These are phyloP conservation scores for Erythrobasidium yunnanense DNA, from an alignment of 768 basidiomycete species.

Conservation along the genomic window DNA sequence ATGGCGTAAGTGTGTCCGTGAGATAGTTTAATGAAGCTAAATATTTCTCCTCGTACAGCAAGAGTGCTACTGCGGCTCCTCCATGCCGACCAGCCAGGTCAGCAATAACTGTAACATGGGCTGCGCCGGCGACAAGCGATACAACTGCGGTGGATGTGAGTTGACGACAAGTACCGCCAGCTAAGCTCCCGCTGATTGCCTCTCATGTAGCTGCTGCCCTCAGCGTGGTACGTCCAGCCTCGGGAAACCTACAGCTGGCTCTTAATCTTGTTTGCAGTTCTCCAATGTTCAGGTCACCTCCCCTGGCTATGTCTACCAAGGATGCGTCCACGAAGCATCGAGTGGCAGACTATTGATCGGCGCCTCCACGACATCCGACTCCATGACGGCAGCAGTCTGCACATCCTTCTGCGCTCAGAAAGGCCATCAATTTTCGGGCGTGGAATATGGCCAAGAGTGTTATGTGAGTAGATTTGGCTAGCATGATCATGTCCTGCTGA, in stretches of 20 bases:
- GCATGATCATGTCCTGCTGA: background rate
- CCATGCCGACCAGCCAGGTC: background rate
- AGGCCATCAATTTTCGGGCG: background rate
- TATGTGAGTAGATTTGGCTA: background rate
- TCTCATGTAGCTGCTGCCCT: background rate
- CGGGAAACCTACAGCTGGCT: too few relatives aligned
- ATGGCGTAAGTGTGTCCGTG: background rate
- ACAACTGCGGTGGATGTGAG: background rate
- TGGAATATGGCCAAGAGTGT: conserved; percentile 13
- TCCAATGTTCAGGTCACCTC: background rate
- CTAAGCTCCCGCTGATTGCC: background rate
- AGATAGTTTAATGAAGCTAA: background rate
- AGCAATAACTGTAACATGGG: background rate
- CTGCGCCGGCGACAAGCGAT: background rate
- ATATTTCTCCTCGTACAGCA: background rate
- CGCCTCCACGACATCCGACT: background rate
- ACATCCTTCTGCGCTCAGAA: background rate
- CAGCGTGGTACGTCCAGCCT: background rate
- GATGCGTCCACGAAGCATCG: conserved; percentile 12
- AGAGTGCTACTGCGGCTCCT: background rate
- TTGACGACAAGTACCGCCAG: background rate
- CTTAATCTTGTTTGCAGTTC: too few relatives aligned
- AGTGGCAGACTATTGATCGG: conserved; percentile 10
- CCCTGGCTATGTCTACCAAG: background rate
- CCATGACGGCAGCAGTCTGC: conserved; percentile 9